Conservation (phyloP, 2,329 filamentous ascomycete genomes). For the Venturiaceae sp. region DNA sequence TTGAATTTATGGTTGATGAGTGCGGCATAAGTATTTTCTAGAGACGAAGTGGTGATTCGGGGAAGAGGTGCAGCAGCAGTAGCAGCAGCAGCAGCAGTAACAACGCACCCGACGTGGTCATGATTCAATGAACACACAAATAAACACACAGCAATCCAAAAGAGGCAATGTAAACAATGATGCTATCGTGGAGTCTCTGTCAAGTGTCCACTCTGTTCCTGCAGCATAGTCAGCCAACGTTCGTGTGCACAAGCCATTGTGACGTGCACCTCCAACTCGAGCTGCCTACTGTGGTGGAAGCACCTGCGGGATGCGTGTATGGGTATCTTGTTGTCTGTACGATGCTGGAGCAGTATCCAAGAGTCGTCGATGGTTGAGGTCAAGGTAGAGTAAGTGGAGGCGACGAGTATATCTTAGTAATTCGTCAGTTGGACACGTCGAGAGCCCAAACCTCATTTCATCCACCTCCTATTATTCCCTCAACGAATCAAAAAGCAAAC, state of each 20-base stretch:
- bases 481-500: constrained; percentile 1
- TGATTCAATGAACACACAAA: neutral
- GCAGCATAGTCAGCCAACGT: neutral
- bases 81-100: no score
- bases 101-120: neutral
- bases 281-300: neutral
- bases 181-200: neutral
- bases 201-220: neutral
- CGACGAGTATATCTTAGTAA: no score
- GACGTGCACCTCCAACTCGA: neutral
- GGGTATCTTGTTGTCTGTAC: neutral
- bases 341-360: neutral
- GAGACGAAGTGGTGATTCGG: neutral
- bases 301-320: neutral
- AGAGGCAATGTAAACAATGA: neutral
- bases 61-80: no score
- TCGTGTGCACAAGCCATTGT: neutral
- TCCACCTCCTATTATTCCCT: neutral
- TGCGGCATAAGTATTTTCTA: no score
- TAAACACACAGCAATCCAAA: neutral
- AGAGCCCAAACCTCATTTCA: neutral
- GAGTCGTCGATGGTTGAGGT: neutral
- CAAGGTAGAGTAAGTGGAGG: neutral
- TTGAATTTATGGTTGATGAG: neutral
- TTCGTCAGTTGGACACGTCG: neutral